Base-by-base conservation (phyloP, 139 green algal species). In the Trebouxia sp. region DNA sequence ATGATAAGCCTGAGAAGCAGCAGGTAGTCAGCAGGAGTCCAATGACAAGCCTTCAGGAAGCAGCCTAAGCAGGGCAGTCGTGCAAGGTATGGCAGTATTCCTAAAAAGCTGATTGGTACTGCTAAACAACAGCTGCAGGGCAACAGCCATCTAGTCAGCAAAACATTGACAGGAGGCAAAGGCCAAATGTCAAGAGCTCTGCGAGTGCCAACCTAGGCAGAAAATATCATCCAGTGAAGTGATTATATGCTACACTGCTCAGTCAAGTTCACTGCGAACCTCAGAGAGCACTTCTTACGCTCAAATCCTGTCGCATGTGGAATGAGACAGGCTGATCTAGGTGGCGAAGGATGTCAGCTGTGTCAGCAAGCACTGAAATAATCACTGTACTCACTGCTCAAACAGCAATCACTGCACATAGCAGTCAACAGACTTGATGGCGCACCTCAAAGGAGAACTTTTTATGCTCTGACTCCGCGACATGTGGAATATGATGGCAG, bases 31-130 rank as follows among this genome's bases (percentile, higher is more conserved):
- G n/a, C n/a, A n/a, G n/a, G n/a, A n/a, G n/a, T n/a, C n/a, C n/a
- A n/a, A n/a, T n/a, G n/a, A n/a, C n/a, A n/a, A n/a, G n/a, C n/a
- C n/a, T n/a, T n/a, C n/a, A n/a, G n/a, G n/a, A n/a, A n/a, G n/a
- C n/a, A n/a, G n/a, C n/a, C n/a, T n/a, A n/a, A n/a, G n/a, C n/a
- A n/a, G n/a, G n/a, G n/a, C n/a, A n/a, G n/a, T n/a, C n/a, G n/a
- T n/a, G n/a, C 56, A 69, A n/a, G 5, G 37, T 45, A 37, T 24
- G 26, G 10, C 12, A 30, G 95, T 97, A 90, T 98, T 94, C 86
- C 96, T 91, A 26, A 98, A 87, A 76, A 98, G 89, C 87, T 96
- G 97, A 84, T 97, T 88, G n/a, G 95, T 82, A 56, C 90, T 95
- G 39, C 92, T 84, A 83, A 98, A 98, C 43, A 98, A 84, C 8